Percentiles rank a stretch among this genome's conserved stretches.
These are phyloP conservation scores for Pholiota molesta DNA, from an alignment of 768 basidiomycete species.

Conservation along the genomic window DNA sequence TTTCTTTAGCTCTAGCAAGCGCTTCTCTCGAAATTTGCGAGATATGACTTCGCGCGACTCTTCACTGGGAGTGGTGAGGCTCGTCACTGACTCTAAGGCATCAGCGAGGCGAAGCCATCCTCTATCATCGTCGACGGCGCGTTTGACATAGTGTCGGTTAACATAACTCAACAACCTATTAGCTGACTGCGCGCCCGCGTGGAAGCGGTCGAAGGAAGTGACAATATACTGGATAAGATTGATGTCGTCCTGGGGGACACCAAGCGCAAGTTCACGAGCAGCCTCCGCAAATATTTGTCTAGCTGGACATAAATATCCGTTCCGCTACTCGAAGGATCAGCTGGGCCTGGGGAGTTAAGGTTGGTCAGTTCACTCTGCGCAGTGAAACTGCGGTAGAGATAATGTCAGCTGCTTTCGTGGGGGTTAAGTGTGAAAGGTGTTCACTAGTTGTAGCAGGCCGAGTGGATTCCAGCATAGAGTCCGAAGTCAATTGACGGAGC, in stretches of 20 bases:
- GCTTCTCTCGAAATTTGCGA: slow-evolving; percentile 58
- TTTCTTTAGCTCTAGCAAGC: slow-evolving; percentile 63
- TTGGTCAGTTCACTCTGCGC: slow-evolving; percentile 52
- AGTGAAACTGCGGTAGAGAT: slow-evolving; percentile 44
- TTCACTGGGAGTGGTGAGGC: slow-evolving; percentile 47
- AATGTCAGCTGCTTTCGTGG: slow-evolving; percentile 18
- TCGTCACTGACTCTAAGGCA: slow-evolving; percentile 62
- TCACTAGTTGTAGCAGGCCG: slow-evolving; percentile 83
- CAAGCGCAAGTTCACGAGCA: slow-evolving; percentile 62
- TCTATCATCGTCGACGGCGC: slow-evolving; percentile 75
- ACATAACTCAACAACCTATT: slow-evolving; percentile 80
- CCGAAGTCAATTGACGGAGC: slow-evolving; percentile 72
- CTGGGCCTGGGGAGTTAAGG: slow-evolving; percentile 10
- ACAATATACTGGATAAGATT: slow-evolving; percentile 71
- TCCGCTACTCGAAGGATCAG: slow-evolving; percentile 41
- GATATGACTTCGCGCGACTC: slow-evolving; percentile 66
- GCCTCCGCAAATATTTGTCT: slow-evolving; percentile 71
- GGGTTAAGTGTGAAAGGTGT: slow-evolving; percentile 26
- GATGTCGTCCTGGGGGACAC: slow-evolving; percentile 66
- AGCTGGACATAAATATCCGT: slow-evolving; percentile 75
- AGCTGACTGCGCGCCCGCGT: slow-evolving; percentile 65
- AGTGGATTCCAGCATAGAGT: slow-evolving; percentile 79
- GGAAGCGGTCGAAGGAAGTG: slow-evolving; percentile 71
- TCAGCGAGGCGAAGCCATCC: slow-evolving; percentile 77
- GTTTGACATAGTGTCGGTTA: slow-evolving; percentile 76